phyloP scores from a whole-genome alignment of 306 rosid species.

The Begonia loranthoides region DNA sequence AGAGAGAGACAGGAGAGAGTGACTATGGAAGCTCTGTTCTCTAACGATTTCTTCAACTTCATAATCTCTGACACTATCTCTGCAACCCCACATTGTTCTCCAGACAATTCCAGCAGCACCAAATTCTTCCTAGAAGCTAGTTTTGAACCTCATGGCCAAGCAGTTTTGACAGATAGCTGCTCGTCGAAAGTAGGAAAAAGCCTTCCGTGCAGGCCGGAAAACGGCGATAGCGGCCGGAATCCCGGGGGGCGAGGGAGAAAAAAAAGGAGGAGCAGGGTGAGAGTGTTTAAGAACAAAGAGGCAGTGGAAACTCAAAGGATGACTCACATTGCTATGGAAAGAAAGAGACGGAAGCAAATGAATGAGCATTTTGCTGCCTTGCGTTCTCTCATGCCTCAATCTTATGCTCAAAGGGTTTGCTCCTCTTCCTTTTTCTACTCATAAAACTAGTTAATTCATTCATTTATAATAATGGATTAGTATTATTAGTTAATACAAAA shows the following conservation, averaged over 20 bases:
- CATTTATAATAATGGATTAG: no score
- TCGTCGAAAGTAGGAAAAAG: background rate
- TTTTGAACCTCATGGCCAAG: slow-evolving; percentile 13
- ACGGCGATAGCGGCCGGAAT: slow-evolving; percentile 14
- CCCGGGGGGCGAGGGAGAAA: slow-evolving; percentile 13
- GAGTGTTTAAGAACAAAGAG: slow-evolving; percentile 72
- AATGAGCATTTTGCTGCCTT: slow-evolving; percentile 74
- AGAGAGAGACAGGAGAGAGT: slow-evolving; percentile 15
- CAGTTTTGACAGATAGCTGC: slow-evolving; percentile 1
- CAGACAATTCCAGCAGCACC: slow-evolving; percentile 4
- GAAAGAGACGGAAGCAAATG: slow-evolving; percentile 87
- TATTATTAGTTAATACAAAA: background rate
- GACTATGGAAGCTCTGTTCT: slow-evolving; percentile 57
- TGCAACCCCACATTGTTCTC: slow-evolving; percentile 40
- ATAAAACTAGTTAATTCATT: background rate
- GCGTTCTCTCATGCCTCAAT: slow-evolving; percentile 84
- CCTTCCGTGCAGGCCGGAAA: background rate
- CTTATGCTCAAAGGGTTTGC: slow-evolving; percentile 81
- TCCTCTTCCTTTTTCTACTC: background rate
- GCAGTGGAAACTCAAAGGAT: slow-evolving; percentile 91
- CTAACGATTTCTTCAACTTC: slow-evolving; percentile 56
- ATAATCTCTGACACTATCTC: slow-evolving; percentile 69
- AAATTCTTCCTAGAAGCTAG: slow-evolving; percentile 8
- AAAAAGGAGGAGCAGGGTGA: slow-evolving; percentile 64
- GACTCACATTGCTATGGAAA: slow-evolving; percentile 85